Percentiles rank a stretch among this genome's conserved stretches.
These are phyloP conservation scores for Teratosphaeria viscida DNA, from an alignment of 2,329 filamentous ascomycete genomes.

Conservation along the genomic window DNA sequence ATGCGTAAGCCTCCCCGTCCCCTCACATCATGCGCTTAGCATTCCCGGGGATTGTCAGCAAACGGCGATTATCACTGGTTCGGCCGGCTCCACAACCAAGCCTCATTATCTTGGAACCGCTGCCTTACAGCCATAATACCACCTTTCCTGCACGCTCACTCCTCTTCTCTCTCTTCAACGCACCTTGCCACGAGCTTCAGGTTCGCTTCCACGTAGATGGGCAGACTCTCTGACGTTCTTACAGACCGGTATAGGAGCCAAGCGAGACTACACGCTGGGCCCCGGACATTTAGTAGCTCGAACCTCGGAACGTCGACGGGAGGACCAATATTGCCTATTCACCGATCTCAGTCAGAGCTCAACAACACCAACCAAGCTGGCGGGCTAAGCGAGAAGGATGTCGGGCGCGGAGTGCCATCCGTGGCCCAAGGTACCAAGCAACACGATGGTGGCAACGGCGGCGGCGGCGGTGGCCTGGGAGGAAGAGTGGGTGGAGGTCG, in stretches of 20 bases:
- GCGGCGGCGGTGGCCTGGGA: slow-evolving; percentile 17
- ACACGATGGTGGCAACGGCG: slow-evolving; percentile 3
- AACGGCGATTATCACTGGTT: not conserved
- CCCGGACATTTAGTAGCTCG: slow-evolving; percentile 7
- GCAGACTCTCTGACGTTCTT: slow-evolving; percentile 44
- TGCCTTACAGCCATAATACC: not conserved
- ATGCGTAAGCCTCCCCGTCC: not conserved
- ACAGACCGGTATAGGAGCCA: slow-evolving; percentile 42
- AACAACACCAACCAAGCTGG: slow-evolving; percentile 20
- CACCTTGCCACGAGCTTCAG: not conserved
- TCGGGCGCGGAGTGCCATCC: slow-evolving; percentile 17
- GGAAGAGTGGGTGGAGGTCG: slow-evolving; percentile 18
- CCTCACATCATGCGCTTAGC: not conserved
- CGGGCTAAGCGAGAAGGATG: slow-evolving; percentile 19
- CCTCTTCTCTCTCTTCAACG: not conserved
- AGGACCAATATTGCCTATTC: slow-evolving; percentile 25
- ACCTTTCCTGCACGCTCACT: not conserved
- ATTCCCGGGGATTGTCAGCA: not conserved
- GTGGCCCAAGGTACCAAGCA: slow-evolving; percentile 11
- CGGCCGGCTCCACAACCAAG: not conserved
- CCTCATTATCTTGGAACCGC: not conserved
- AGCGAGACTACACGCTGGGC: slow-evolving; percentile 31
- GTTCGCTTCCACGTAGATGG: slow-evolving; percentile 34
- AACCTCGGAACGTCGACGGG: slow-evolving; percentile 10
- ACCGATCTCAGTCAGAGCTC: slow-evolving; percentile 11